Percentiles rank a stretch among this genome's conserved stretches.
These are phyloP conservation scores for Suillus luteus DNA, from an alignment of 768 basidiomycete genomes.

Conservation along the genomic window DNA sequence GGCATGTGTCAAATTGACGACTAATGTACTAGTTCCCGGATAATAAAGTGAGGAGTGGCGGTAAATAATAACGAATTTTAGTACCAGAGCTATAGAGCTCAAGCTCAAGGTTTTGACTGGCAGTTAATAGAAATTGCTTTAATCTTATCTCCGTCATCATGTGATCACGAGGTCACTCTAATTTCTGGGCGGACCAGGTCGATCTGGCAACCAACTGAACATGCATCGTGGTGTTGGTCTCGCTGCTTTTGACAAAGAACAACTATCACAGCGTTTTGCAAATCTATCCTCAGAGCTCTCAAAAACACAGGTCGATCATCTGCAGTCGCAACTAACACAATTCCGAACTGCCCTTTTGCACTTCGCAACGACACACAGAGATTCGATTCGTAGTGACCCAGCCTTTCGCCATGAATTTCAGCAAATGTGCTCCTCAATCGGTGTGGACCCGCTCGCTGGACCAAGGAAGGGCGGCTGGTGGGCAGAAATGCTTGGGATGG, in stretches of 20 bases:
- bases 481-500: slow-evolving; percentile 83
- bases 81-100: no score
- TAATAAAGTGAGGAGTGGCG: no score
- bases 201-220: not conserved
- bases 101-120: no score
- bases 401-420: slow-evolving; percentile 90
- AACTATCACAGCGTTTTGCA: slow-evolving; percentile 77
- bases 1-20: no score
- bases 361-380: slow-evolving; percentile 84
- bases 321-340: slow-evolving; percentile 79
- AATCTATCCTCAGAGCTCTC: slow-evolving; percentile 81
- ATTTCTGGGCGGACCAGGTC: not conserved
- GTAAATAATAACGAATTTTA: no score
- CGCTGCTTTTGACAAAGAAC: slow-evolving; percentile 88
- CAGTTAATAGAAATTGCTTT: no score
- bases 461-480: slow-evolving; percentile 88
- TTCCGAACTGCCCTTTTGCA: slow-evolving; percentile 79
- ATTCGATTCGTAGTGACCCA: slow-evolving; percentile 82
- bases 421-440: slow-evolving; percentile 93
- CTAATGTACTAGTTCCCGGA: no score
- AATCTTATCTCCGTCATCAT: not conserved
- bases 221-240: slow-evolving; percentile 87
- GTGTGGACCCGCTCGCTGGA: slow-evolving; percentile 92
- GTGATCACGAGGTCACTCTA: not conserved
- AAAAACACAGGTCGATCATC: slow-evolving; percentile 70